Base-by-base conservation (phyloP, 805 yeast species). In the Starmerella etchellsii region DNA sequence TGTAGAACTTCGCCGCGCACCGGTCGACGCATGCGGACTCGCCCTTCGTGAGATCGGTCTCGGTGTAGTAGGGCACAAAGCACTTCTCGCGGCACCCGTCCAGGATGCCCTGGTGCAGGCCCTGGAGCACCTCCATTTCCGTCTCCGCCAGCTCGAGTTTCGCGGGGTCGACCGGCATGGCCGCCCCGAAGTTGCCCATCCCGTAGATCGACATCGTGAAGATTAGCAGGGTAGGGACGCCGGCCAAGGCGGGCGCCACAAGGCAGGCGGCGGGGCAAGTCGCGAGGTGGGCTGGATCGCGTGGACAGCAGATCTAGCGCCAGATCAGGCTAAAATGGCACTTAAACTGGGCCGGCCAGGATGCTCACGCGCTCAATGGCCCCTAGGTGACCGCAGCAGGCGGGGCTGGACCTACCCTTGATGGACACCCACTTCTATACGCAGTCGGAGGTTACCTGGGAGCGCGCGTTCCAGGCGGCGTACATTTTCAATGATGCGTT, bases 41-140 rank as follows among this genome's bases (percentile, higher is more conserved):
- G 28, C 95, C 96, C 54, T 85, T 84, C 48, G 74, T 76, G 40
- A 87, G 64, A 21, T 88, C 96, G 9, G 73, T 69, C 53, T 88
- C 97, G 14, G 83, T 82, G 61, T 81, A 87, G 48, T 78, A 81
- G n/a, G 68, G 73, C n/a, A 80, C 78, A 31, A 91, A 70, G 61
- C 98, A 91, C 60, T 91, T 91, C 43, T 60, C 53, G 18, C 70
- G 66, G 59, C 97, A 88, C 3, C 70, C 67, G 27, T 64, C 59
- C 27, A 81, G 64, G 49, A 87, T 67, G 32, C 49, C 44, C 36
- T 55, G 52, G 43, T 58, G 61, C 13, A 61, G 49, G 11, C 42
- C 38, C 24, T 59, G 52, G 37, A 60, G 49, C 21, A 61, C 52
- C 34, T 47, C 58, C 29, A 57, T 42, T 44, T 61, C 63, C 19